A percentile compares a stretch with the other conserved stretches of the same genome.
phyloP scores from a whole-genome alignment of 345 rosid genomes.

The Anastatica hierochuntica region DNA sequence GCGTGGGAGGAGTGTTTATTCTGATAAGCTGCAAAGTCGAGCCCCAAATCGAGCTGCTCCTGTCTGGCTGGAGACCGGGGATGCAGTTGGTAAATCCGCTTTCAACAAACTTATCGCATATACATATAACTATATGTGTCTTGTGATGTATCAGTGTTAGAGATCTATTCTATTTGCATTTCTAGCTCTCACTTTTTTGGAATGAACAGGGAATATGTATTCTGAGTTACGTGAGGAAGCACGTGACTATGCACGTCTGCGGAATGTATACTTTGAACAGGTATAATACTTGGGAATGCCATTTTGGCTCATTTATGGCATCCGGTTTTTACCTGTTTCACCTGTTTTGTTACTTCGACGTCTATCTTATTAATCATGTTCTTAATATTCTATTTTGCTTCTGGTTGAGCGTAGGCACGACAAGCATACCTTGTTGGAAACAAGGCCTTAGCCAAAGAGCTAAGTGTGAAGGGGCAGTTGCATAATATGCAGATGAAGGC shows the following conservation, averaged over 20 bases:
- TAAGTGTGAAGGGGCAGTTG: constrained; percentile 84
- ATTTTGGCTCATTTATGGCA: neutral
- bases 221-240: constrained; percentile 89
- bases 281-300: constrained; percentile 26
- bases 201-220: constrained; percentile 71
- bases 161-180: constrained; percentile 1
- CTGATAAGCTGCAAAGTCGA: constrained; percentile 58
- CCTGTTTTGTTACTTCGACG: neutral
- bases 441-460: constrained; percentile 88
- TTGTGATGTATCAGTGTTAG: constrained; percentile 22
- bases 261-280: constrained; percentile 91
- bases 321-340: neutral
- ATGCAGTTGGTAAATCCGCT: constrained; percentile 82
- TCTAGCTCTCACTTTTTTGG: constrained; percentile 40
- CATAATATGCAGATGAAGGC: constrained; percentile 92
- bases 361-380: neutral
- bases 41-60: constrained; percentile 68
- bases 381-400: neutral
- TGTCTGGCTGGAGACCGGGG: constrained; percentile 97
- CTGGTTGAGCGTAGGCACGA: constrained; percentile 47
- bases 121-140: neutral
- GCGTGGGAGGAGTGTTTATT: constrained; percentile 53
- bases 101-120: neutral
- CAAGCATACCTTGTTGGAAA: constrained; percentile 88
- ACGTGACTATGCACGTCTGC: constrained; percentile 78